These are phyloP conservation scores for Carex kokanica DNA, from an alignment of 176 grass and related monocot species.

Conservation along the genomic window DNA sequence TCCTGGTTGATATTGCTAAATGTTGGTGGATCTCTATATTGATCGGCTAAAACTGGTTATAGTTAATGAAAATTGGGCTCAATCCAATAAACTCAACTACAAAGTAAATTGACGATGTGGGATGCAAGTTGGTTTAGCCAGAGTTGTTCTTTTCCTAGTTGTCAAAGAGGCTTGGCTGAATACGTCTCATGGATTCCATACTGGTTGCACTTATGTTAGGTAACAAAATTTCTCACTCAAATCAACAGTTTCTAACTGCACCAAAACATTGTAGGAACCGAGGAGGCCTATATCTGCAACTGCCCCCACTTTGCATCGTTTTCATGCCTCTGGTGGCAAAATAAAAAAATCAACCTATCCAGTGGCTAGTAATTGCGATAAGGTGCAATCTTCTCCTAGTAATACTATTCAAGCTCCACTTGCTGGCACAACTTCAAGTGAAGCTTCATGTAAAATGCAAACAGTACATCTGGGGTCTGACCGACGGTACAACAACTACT, in stretches of 20 bases:
- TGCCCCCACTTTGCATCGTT: constrained; percentile 21
- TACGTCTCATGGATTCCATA: neutral
- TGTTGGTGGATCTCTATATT: neutral
- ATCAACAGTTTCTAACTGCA: neutral
- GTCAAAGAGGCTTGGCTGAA: neutral
- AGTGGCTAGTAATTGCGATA: constrained; percentile 26
- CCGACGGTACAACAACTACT: constrained; percentile 90
- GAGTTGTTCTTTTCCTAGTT: neutral
- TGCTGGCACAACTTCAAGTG: constrained; percentile 28
- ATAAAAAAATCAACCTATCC: constrained; percentile 61
- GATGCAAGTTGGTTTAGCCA: neutral
- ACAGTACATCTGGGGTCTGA: constrained; percentile 78
- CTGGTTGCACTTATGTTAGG: neutral
- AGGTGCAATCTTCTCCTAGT: constrained; percentile 36
- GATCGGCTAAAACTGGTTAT: neutral
- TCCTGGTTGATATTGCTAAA: neutral
- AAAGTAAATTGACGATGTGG: neutral
- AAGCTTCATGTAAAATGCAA: constrained; percentile 50
- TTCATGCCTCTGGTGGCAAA: constrained; percentile 70
- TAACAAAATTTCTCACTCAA: neutral
- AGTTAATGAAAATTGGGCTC: neutral
- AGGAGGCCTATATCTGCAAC: constrained; percentile 26
- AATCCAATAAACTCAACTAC: neutral
- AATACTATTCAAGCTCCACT: constrained; percentile 21
- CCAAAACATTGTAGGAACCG: constrained; percentile 54